These are phyloP conservation scores for Trichothecium roseum DNA, from an alignment of 2,329 filamentous ascomycete species.

Conservation along the genomic window DNA sequence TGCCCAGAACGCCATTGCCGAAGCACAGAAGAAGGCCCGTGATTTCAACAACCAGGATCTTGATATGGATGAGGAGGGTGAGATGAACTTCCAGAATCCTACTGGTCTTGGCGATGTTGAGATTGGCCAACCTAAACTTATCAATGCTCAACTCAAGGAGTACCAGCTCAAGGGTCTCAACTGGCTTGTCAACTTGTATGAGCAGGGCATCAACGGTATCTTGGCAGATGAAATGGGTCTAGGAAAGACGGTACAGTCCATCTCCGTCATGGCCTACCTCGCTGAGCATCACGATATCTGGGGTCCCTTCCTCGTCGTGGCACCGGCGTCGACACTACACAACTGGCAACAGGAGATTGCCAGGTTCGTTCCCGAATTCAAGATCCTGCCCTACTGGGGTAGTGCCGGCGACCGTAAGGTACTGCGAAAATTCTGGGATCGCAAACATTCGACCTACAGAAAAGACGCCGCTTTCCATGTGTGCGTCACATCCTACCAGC, in stretches of 20 bases:
- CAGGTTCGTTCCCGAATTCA: slow-evolving; percentile 87
- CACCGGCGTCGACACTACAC: slow-evolving; percentile 90
- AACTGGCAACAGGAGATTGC: slow-evolving; percentile 99
- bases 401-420: slow-evolving; percentile 90
- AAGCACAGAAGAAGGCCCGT: slow-evolving; percentile 85
- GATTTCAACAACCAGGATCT: slow-evolving; percentile 74
- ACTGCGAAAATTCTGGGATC: slow-evolving; percentile 96
- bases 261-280: slow-evolving; percentile 97
- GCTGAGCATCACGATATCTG: slow-evolving; percentile 96
- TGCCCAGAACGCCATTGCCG: slow-evolving; percentile 88
- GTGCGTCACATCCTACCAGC: slow-evolving; percentile 90
- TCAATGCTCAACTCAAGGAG: slow-evolving; percentile 91
- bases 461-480: slow-evolving; percentile 93
- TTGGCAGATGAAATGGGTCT: slow-evolving; percentile 99
- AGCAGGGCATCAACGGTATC: slow-evolving; percentile 99
- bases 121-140: slow-evolving; percentile 86
- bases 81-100: slow-evolving; percentile 99
- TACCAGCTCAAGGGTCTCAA: slow-evolving; percentile 99
- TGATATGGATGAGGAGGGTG: slow-evolving; percentile 78
- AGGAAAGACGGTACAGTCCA: slow-evolving; percentile 97
- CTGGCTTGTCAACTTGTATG: slow-evolving; percentile 97
- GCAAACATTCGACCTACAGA: slow-evolving; percentile 92
- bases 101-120: slow-evolving; percentile 90
- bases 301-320: slow-evolving; percentile 95
- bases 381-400: slow-evolving; percentile 96